phyloP scores from a whole-genome alignment of 192 early-diverging fungal genomes.

The Coemansia sp. region DNA sequence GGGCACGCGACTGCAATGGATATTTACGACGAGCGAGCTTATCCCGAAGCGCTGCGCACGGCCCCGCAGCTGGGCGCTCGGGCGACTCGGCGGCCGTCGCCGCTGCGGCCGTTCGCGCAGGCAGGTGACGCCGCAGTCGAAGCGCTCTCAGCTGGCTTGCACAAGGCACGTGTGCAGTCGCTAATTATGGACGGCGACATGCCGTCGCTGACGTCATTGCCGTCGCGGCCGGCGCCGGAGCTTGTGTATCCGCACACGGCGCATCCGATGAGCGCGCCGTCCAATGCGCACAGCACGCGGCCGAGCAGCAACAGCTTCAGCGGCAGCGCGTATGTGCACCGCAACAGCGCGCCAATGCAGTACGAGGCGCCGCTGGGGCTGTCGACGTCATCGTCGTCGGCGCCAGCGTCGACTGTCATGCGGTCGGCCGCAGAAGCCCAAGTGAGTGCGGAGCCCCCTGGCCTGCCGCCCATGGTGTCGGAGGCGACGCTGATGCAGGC shows the following conservation, averaged over 20 bases:
- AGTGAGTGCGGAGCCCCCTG: slow-evolving; percentile 12
- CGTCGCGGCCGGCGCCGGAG: slow-evolving; percentile 37
- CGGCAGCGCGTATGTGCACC: slow-evolving; percentile 13
- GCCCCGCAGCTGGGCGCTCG: background rate
- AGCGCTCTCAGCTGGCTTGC: slow-evolving; percentile 31
- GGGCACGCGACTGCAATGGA: slow-evolving; percentile 12
- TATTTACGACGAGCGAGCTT: slow-evolving; percentile 1
- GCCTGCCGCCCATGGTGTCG: slow-evolving; percentile 28
- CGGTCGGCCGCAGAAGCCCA: slow-evolving; percentile 3
- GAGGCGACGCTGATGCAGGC: slow-evolving; percentile 31
- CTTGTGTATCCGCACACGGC: slow-evolving; percentile 15
- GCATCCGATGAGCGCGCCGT: slow-evolving; percentile 34
- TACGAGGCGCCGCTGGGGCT: slow-evolving; percentile 15
- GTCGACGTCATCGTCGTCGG: slow-evolving; percentile 35
- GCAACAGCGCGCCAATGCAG: slow-evolving; percentile 2
- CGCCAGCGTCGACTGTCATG: slow-evolving; percentile 40
- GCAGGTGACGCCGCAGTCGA: slow-evolving; percentile 19
- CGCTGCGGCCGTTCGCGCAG: slow-evolving; percentile 14
- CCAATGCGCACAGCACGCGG: slow-evolving; percentile 15
- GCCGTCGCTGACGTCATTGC: slow-evolving; percentile 10
- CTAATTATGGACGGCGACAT: slow-evolving; percentile 20
- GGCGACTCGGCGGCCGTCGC: slow-evolving; percentile 15
- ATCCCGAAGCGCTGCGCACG: too few species aligned
- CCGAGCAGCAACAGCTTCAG: slow-evolving; percentile 51
- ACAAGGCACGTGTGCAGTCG: slow-evolving; percentile 53